phyloP scores from a whole-genome alignment of 495 filamentous ascomycete species.

The Alectoria sarmentosa region DNA sequence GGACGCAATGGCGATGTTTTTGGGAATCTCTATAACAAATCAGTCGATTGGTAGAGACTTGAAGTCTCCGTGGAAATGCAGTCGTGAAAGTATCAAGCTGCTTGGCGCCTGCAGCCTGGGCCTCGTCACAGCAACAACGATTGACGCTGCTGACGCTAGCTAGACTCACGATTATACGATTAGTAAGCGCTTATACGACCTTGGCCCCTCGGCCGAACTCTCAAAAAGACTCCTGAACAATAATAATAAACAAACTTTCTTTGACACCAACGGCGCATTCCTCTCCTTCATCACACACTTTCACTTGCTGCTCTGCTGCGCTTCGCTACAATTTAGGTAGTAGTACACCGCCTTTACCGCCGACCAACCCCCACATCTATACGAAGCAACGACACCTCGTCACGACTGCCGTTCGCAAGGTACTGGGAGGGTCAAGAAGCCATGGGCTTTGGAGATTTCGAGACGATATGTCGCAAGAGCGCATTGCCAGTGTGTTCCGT shows the following conservation, averaged over 20 bases:
- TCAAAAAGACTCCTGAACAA: neutral
- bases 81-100: neutral
- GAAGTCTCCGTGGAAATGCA: constrained; percentile 1
- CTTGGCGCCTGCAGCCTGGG: neutral
- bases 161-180: too few species aligned
- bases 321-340: constrained; percentile 4
- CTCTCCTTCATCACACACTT: neutral
- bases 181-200: constrained; percentile 1
- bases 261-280: neutral
- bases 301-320: constrained; percentile 4
- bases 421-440: constrained; percentile 23
- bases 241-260: constrained; percentile 1
- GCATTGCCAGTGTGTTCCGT: constrained; percentile 82
- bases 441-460: constrained; percentile 91
- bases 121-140: neutral
- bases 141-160: neutral
- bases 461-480: constrained; percentile 75
- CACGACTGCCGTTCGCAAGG: constrained; percentile 19
- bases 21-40: neutral
- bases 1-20: too few species aligned
- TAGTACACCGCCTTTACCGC: neutral
- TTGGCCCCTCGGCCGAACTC: neutral
- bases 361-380: constrained; percentile 5
- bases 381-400: constrained; percentile 14
- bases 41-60: neutral